These are phyloP conservation scores for Candida endomychidarum DNA, from an alignment of 805 yeast genomes.

Conservation along the genomic window DNA sequence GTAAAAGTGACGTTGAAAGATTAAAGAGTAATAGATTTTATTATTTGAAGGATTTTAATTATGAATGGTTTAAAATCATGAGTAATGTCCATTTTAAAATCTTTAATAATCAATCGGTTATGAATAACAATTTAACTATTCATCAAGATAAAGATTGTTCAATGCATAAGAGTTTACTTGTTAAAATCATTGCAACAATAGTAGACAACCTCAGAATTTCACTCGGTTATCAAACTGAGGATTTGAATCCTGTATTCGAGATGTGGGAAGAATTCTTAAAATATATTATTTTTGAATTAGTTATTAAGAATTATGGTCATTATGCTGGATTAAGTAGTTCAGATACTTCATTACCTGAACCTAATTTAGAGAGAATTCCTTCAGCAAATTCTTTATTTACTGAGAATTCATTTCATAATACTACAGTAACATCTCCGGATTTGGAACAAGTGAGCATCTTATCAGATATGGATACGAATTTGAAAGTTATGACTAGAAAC, in stretches of 20 bases:
- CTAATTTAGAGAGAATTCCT: conserved; percentile 11
- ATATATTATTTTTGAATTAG: conserved; percentile 18
- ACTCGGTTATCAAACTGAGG: conserved; percentile 9
- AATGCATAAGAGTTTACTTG: conserved; percentile 16
- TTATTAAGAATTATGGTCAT: conserved; percentile 12
- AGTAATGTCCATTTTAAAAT: conserved; percentile 17
- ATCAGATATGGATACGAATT: conserved; percentile 3
- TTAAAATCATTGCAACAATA: conserved; percentile 17
- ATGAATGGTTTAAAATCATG: conserved; percentile 23
- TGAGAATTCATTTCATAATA: conserved; percentile 1
- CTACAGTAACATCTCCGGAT: conserved; percentile 7
- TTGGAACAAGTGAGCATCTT: conserved; percentile 4
- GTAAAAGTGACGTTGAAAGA: conserved; percentile 4
- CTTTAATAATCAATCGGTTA: conserved; percentile 16
- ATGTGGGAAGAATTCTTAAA: conserved; percentile 24
- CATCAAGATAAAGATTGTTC: conserved; percentile 7
- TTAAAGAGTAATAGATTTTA: conserved; percentile 17
- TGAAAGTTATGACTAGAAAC: conserved; percentile 21
- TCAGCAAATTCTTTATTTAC: conserved; percentile 10
- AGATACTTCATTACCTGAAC: conserved; percentile 13
- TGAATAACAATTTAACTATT: conserved; percentile 10
- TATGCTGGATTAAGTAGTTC: conserved; percentile 3
- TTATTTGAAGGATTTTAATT: conserved; percentile 23
- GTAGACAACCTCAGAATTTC: conserved; percentile 19
- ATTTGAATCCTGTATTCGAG: conserved; percentile 12